These are phyloP conservation scores for Bromus sterilis DNA, from an alignment of 176 grass and related monocot species.

Conservation along the genomic window DNA sequence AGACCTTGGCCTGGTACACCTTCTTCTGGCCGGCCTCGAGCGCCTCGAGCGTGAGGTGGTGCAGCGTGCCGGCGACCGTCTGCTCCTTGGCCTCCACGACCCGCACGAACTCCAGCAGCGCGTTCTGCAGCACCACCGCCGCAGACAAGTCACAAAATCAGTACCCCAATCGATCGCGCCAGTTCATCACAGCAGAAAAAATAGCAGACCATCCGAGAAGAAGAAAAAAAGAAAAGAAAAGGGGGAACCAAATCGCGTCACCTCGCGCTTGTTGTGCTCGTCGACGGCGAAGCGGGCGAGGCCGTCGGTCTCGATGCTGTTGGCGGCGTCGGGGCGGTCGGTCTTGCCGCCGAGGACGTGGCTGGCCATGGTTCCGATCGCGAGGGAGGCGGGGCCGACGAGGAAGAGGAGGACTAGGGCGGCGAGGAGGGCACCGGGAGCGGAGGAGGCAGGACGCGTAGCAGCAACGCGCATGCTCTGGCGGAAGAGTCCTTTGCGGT, in stretches of 20 bases:
- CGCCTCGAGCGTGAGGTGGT: conserved; percentile 81
- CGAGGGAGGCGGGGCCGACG: conserved; percentile 20
- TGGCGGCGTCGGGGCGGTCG: conserved; percentile 30
- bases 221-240: no score
- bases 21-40: conserved; percentile 75
- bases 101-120: conserved; percentile 67
- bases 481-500: neutral
- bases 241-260: neutral
- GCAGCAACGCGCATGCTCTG: conserved; percentile 37
- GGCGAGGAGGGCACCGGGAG: neutral
- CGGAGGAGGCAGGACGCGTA: neutral
- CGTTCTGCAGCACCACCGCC: conserved; percentile 44
- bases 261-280: conserved; percentile 90
- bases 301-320: conserved; percentile 65
- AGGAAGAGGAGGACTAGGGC: neutral
- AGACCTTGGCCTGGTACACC: conserved; percentile 91
- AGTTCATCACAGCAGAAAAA: neutral
- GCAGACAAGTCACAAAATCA: neutral
- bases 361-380: conserved; percentile 24
- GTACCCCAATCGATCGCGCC: neutral
- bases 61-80: conserved; percentile 75
- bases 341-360: conserved; percentile 31
- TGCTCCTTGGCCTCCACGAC: conserved; percentile 91
- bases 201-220: neutral
- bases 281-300: conserved; percentile 82